These are phyloP conservation scores for Exophiala sideris DNA, from an alignment of 2,329 filamentous ascomycete species.

Conservation along the genomic window DNA sequence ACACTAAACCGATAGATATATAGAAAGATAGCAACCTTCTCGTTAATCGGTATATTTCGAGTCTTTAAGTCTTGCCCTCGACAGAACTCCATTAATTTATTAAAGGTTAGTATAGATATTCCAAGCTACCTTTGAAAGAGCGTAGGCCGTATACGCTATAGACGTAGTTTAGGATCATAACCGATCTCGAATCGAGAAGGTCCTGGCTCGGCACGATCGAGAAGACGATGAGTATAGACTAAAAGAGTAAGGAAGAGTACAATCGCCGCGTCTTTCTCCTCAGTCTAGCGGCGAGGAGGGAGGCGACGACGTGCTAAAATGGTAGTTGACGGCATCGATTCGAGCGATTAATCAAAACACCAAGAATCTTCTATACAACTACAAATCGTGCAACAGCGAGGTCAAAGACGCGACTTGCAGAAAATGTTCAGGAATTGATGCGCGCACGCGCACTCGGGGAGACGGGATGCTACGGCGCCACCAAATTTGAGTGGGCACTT, in stretches of 20 bases:
- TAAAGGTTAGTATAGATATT: neutral
- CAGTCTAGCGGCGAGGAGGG: neutral
- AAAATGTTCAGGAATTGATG: too few species aligned
- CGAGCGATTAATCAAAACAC: neutral
- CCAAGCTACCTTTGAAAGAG: neutral
- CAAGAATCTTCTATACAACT: neutral
- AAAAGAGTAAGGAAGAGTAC: neutral
- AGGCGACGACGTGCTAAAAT: neutral
- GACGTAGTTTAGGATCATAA: neutral
- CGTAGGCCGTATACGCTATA: neutral
- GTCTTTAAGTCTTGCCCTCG: neutral
- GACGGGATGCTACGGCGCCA: neutral
- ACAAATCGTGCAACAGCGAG: too few species aligned
- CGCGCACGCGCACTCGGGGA: neutral
- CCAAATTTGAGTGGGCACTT: neutral
- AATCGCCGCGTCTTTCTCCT: neutral
- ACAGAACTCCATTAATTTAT: neutral
- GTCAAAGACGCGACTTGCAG: too few species aligned
- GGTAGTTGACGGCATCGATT: neutral
- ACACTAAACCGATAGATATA: neutral
- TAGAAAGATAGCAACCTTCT: neutral
- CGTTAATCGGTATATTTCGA: neutral
- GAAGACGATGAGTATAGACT: neutral
- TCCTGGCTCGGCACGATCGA: neutral
- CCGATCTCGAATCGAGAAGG: too few species aligned